phyloP scores from a whole-genome alignment of 1,284 basidiomycete species.

The Rhodotorula sp. region DNA sequence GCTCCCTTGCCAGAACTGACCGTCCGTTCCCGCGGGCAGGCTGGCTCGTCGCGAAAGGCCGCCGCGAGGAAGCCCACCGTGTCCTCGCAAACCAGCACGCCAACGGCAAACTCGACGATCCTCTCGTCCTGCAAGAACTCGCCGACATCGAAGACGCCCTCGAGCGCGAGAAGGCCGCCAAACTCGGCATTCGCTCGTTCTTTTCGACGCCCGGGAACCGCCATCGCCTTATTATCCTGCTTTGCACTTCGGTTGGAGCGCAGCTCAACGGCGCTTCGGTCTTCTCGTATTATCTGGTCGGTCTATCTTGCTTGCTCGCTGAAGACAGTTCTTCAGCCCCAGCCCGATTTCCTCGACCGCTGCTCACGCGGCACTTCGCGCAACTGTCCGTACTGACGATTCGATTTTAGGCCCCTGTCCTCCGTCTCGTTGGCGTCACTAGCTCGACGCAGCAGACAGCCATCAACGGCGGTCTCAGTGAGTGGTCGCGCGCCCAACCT shows the following conservation, averaged over 20 bases:
- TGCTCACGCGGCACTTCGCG: too few relatives aligned
- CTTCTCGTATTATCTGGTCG: slow-evolving; percentile 20
- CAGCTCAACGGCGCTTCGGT: slow-evolving; percentile 8
- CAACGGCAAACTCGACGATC: slow-evolving; percentile 17
- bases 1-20: too few relatives aligned
- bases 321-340: too few relatives aligned
- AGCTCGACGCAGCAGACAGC: neutral
- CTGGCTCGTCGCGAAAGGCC: slow-evolving; percentile 5
- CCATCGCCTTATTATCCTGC: slow-evolving; percentile 5
- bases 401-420: neutral
- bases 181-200: neutral
- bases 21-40: too few relatives aligned
- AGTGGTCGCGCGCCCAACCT: too few relatives aligned
- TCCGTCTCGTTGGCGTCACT: slow-evolving; percentile 26
- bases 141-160: slow-evolving; percentile 5
- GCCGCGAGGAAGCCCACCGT: neutral
- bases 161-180: neutral
- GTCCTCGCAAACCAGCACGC: slow-evolving; percentile 15
- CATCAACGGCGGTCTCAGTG: slow-evolving; percentile 5
- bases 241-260: neutral
- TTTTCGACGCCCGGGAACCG: slow-evolving; percentile 5
- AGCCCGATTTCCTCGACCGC: too few relatives aligned
- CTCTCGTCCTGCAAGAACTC: slow-evolving; percentile 12
- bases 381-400: neutral
- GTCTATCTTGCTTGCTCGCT: neutral